Percentiles rank a stretch among this genome's conserved stretches.
Evolutionary conservation across 2,329 filamentous ascomycete species (phyloP).

Genomic region (Elsinoe arachidis): DNA sequence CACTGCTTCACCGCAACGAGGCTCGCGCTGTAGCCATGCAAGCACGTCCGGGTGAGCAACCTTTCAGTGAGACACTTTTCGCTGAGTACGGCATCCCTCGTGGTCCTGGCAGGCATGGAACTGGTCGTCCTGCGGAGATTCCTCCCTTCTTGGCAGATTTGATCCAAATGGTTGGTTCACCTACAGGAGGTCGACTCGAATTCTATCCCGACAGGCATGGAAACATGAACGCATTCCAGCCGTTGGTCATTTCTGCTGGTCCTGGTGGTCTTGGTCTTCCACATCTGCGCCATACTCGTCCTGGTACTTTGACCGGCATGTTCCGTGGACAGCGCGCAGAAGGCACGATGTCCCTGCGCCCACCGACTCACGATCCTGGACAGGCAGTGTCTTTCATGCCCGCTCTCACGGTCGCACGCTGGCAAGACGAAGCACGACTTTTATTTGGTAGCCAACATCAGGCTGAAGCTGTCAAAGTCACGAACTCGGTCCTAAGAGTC

Average conservation of each 20-base stretch:
- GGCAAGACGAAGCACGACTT: conserved; percentile 83
- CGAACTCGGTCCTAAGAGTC: conserved; percentile 59
- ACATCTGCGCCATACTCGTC: neutral
- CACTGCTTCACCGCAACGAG: conserved; percentile 55
- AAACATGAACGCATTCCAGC: conserved; percentile 3
- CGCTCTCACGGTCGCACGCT: conserved; percentile 64
- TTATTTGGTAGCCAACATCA: conserved; percentile 62
- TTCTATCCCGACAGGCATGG: conserved; percentile 4
- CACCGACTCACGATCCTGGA: conserved; percentile 51
- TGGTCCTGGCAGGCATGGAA: neutral
- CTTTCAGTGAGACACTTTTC: conserved; percentile 7
- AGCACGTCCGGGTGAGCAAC: conserved; percentile 9
- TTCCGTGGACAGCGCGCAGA: conserved; percentile 42
- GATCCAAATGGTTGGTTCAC: conserved; percentile 16
- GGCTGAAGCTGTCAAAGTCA: conserved; percentile 61
- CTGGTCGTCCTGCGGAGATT: conserved; percentile 1
- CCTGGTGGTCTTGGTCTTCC: conserved; percentile 3
- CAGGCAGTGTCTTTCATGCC: conserved; percentile 68
- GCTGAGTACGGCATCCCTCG: conserved; percentile 1
- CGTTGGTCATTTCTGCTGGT: conserved; percentile 13
- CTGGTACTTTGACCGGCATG: conserved; percentile 17
- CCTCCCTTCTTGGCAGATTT: conserved; percentile 14
- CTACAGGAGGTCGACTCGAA: conserved; percentile 10
- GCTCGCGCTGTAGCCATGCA: conserved; percentile 1
- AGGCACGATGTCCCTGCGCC: conserved; percentile 17